Evolutionary conservation across 2,329 filamentous ascomycete genomes (phyloP).

Genomic region (Fusarium nelsonii): DNA sequence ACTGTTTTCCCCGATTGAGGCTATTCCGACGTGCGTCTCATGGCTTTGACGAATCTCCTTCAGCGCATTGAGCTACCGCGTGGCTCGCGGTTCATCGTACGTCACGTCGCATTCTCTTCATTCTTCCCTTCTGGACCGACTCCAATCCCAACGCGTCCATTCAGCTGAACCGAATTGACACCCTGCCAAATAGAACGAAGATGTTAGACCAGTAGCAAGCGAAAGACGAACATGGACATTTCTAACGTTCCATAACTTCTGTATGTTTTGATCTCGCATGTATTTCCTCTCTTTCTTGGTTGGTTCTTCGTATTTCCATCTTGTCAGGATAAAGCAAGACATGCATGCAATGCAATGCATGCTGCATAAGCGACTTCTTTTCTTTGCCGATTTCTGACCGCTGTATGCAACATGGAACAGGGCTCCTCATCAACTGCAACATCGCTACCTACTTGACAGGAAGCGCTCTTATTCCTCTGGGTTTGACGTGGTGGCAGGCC

Average conservation of each 20-base stretch:
- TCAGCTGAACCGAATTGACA: neutral
- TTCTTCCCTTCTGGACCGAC: no score
- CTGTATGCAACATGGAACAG: slow-evolving; percentile 41
- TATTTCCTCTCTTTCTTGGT: neutral
- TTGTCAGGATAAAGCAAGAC: neutral
- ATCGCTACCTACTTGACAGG: slow-evolving; percentile 58
- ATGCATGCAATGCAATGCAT: slow-evolving; percentile 1
- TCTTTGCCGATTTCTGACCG: neutral
- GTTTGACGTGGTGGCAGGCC: slow-evolving; percentile 59
- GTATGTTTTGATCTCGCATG: slow-evolving; percentile 44
- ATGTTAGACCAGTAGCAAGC: slow-evolving; percentile 62
- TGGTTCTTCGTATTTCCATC: no score
- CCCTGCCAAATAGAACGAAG: slow-evolving; percentile 57
- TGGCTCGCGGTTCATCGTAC: slow-evolving; percentile 53
- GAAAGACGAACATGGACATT: slow-evolving; percentile 58
- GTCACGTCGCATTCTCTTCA: neutral
- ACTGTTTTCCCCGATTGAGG: slow-evolving; percentile 5
- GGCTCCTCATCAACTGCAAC: slow-evolving; percentile 62
- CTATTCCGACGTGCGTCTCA: slow-evolving; percentile 23
- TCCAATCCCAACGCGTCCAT: slow-evolving; percentile 2
- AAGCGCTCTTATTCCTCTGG: slow-evolving; percentile 57
- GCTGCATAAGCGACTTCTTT: slow-evolving; percentile 3
- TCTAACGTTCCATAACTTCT: slow-evolving; percentile 59
- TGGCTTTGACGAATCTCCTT: slow-evolving; percentile 46
- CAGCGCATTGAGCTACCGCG: slow-evolving; percentile 48